Evolutionary conservation across 805 yeast genomes (phyloP).

Genomic region (Kodamaea kakaduensis): DNA sequence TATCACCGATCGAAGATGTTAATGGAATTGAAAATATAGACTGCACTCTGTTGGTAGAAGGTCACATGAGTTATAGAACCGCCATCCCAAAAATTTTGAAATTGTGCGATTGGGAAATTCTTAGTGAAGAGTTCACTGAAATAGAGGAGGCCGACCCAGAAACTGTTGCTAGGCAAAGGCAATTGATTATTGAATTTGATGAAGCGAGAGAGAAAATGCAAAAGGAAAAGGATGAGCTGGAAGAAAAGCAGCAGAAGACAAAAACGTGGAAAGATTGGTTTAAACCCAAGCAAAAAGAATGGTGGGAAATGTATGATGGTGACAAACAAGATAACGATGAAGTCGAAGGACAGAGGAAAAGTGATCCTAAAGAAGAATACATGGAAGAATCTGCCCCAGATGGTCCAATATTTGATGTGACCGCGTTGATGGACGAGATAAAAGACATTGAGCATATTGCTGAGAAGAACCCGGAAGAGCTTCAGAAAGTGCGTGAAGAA

Average conservation of each 20-base stretch:
- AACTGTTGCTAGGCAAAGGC: constrained; percentile 74
- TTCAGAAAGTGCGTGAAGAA: constrained; percentile 16
- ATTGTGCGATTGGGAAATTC: constrained; percentile 69
- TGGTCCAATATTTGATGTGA: constrained; percentile 41
- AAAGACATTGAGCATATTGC: constrained; percentile 41
- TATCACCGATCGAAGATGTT: constrained; percentile 64
- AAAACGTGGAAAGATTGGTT: constrained; percentile 50
- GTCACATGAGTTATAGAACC: constrained; percentile 96
- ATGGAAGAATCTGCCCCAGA: constrained; percentile 10
- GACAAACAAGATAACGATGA: constrained; percentile 17
- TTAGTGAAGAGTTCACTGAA: constrained; percentile 89
- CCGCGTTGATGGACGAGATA: constrained; percentile 42
- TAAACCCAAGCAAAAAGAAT: constrained; percentile 46
- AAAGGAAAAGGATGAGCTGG: constrained; percentile 29
- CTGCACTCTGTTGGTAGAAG: constrained; percentile 82
- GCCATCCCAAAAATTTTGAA: constrained; percentile 82
- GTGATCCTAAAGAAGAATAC: constrained; percentile 14
- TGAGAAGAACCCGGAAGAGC: constrained; percentile 13
- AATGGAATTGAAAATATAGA: constrained; percentile 79
- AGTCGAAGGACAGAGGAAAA: constrained; percentile 1
- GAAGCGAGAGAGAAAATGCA: constrained; percentile 69
- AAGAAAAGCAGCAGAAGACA: constrained; percentile 25
- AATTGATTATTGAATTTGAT: constrained; percentile 76
- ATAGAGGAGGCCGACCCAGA: constrained; percentile 96
- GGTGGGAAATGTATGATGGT: constrained; percentile 52